Conservation (phyloP, 2,329 filamentous ascomycete species). For the Trichoderma sp. region DNA sequence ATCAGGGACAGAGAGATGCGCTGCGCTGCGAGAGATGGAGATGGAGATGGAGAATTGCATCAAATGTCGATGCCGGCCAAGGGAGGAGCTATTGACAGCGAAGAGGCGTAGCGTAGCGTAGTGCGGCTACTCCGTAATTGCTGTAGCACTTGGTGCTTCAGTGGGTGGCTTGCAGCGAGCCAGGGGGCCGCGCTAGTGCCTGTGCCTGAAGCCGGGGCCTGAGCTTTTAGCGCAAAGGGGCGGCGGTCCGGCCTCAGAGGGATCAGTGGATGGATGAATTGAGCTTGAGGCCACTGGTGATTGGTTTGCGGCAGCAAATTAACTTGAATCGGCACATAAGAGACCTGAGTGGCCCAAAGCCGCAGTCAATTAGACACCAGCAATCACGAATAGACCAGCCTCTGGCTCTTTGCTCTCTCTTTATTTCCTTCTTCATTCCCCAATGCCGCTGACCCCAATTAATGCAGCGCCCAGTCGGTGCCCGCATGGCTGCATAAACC, state of each 20-base stretch:
- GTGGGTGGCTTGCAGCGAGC: conserved; percentile 13
- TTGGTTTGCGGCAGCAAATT: neutral
- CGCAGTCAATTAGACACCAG: neutral
- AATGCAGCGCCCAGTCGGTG: neutral
- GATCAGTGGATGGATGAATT: neutral
- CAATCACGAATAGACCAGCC: neutral
- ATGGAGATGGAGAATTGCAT: neutral
- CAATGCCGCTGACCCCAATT: neutral
- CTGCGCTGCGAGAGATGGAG: neutral
- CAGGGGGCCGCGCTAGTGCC: conserved; percentile 13
- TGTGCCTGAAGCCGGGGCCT: conserved; percentile 8
- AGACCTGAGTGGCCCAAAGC: neutral
- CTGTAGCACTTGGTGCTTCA: neutral
- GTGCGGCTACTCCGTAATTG: conserved; percentile 20
- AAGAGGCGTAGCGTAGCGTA: neutral
- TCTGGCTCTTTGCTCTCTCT: neutral
- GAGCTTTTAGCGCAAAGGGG: neutral
- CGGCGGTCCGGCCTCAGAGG: neutral
- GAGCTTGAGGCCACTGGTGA: neutral
- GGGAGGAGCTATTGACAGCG: neutral
- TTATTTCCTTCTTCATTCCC: no score
- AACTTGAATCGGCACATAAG: neutral
- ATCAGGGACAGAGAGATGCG: conserved; percentile 13
- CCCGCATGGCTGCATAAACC: neutral
- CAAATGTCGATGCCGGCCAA: neutral